A percentile compares a stretch with the other conserved stretches of the same genome.
These are phyloP conservation scores for Nicotiana paniculata DNA, from an alignment of 257 asterid species.

Conservation along the genomic window DNA sequence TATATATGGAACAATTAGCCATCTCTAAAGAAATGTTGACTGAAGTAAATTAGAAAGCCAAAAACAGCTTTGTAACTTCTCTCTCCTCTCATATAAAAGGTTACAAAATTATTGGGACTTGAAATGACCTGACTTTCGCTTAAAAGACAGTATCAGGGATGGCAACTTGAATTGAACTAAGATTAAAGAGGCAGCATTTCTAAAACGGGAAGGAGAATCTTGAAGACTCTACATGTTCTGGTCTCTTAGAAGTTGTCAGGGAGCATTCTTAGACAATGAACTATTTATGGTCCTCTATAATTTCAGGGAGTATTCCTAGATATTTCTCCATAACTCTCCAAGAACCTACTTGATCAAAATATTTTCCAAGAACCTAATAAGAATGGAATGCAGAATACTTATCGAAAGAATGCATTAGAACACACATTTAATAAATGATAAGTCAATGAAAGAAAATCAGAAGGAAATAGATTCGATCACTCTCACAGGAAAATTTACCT, in stretches of 20 bases:
- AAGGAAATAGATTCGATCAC: constrained; percentile 10
- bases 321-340: neutral
- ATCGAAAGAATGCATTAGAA: neutral
- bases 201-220: neutral
- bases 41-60: neutral
- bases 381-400: neutral
- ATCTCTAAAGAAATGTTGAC: neutral
- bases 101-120: neutral
- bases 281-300: neutral
- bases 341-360: neutral
- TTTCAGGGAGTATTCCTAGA: neutral
- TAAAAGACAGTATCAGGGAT: neutral
- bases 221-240: neutral
- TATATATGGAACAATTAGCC: neutral
- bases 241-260: neutral
- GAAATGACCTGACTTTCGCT: neutral
- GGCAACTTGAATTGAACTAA: neutral
- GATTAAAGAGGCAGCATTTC: neutral
- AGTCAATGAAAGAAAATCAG: neutral
- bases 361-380: neutral
- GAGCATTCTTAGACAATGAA: neutral
- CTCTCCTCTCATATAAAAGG: neutral
- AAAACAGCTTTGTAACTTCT: neutral
- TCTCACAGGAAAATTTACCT: constrained; percentile 34
- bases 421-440: neutral